Base-by-base conservation (phyloP, 805 yeast genomes). In the Wickerhamiella shivajii region DNA sequence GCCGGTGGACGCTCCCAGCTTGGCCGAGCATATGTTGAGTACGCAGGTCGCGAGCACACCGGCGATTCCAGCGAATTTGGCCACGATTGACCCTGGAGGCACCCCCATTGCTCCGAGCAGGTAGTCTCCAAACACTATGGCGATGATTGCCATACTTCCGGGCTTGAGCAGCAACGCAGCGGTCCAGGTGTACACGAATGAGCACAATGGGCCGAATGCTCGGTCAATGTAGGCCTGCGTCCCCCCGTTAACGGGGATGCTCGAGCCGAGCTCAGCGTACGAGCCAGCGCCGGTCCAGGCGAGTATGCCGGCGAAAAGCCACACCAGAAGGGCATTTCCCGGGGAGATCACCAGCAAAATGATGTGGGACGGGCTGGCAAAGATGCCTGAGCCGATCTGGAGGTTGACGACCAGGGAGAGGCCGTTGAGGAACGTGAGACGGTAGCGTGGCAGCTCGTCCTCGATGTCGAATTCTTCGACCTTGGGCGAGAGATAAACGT, bases 251-350 rank as follows among this genome's bases (percentile, higher is more conserved):
- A 49, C 42, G 6, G 65, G 65, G 13, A 60, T 49, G 3, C 59
- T 53, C 18, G 55, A 44, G 9, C 65, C 65, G 6, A 60, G 44
- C 39, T 60, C 65, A 4, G 63, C 62, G 33, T 50, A 60, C 13
- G 60, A 54, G 5, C 60, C 47, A 0, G 64, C 65, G 2, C 65
- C 65, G 2, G 63, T 56, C 63, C 63, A 60, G 2, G 63, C 63
- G 15, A 60, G 44, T 18, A 57, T 35, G 1, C 65, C 65, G 5
- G 61, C 54, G 4, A 52, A 41, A 1, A 48, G 34, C 65, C 65
- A 60, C 6, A 58, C 55, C 1, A 53, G 24, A 11, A 60, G 38
- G 5, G 63, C 47, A 9, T 54, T 49, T 3, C 57, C 62, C 0
- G 51, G 53, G 2, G 63, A 56, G 8, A 61, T 61, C 0, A 60